Base-by-base conservation (phyloP, 2,329 filamentous ascomycete species). In the Cordyceps javanica region DNA sequence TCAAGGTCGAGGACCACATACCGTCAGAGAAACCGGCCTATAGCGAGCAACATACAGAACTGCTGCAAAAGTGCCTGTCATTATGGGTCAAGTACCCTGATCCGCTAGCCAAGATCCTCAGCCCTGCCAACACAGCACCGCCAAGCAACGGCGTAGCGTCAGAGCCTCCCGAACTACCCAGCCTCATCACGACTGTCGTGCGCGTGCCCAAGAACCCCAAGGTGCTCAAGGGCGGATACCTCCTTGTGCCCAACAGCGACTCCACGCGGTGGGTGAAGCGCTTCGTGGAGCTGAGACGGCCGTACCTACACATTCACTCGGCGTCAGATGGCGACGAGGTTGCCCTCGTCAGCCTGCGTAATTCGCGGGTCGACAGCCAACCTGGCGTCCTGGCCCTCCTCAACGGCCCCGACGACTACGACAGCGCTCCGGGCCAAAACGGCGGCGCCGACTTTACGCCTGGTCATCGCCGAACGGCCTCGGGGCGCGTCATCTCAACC, bases 241-340 rank as follows among this genome's bases (percentile, higher is more conserved):
- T 99, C 16, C 79, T 97, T 44, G 89, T 90, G 3, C 91, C 91
- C 0, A 91, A 91, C 67, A 87, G 86, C 57, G 87, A 90, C 55
- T 90, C 87, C 36, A 89, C 86, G 23, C 84, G 88, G 60, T 99
- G 94, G 94, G 82, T 94, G 28, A 90, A 92, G 65, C 87, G 93
- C 42, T 97, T 96, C 68, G 90, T 97, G 51, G 94, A 99, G 73
- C 82, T 99, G 28, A 85, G 94, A 32, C 82, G 89, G 54, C 94
- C 94, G 0, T 99, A 97, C 69, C 79, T 99, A 55, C 91, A 97
- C 71, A 83, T 99, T 36, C 90, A 97, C 73, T 89, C 85, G 25
- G 86, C 88, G 0, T 85, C 87, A 0, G 89, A 95, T 41, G 92
- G 93, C 19, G 94, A 97, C 64, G 93, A 97, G 72, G 82, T 97